Conservation (phyloP, 1,284 basidiomycete genomes). For the Cryptococcus sp. region DNA sequence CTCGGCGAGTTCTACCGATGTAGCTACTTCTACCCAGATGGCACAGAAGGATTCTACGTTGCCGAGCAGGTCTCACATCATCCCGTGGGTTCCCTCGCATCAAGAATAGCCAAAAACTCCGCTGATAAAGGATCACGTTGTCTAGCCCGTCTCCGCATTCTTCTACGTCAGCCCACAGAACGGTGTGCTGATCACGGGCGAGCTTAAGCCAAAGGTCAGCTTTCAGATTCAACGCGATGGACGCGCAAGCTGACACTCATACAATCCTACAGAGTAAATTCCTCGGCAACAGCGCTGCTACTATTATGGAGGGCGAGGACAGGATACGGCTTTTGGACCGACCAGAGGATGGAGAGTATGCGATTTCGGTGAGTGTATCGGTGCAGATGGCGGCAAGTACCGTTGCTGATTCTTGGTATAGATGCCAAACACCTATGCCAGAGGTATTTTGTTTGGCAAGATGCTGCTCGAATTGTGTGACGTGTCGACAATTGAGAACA, state of each 20-base stretch:
- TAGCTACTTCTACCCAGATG: constrained; percentile 88
- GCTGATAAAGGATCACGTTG: neutral
- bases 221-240: too few species aligned
- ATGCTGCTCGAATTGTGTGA: constrained; percentile 98
- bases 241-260: neutral
- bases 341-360: constrained; percentile 73
- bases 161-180: constrained; percentile 96
- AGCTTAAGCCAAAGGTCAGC: constrained; percentile 78
- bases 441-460: constrained; percentile 96
- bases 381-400: neutral
- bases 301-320: constrained; percentile 95
- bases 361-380: constrained; percentile 42
- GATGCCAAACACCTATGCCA: constrained; percentile 97
- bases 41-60: constrained; percentile 91
- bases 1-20: constrained; percentile 98
- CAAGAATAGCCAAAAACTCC: neutral
- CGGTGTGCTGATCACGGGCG: constrained; percentile 75
- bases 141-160: constrained; percentile 84
- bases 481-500: constrained; percentile 80
- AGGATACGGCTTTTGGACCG: constrained; percentile 75
- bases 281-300: constrained; percentile 93
- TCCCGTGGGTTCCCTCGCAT: constrained; percentile 37
- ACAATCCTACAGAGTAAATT: constrained; percentile 67
- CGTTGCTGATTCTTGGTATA: constrained; percentile 9
- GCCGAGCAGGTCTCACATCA: constrained; percentile 78